phyloP scores from a whole-genome alignment of 257 asterid species.

The Solanum peruvianum region DNA sequence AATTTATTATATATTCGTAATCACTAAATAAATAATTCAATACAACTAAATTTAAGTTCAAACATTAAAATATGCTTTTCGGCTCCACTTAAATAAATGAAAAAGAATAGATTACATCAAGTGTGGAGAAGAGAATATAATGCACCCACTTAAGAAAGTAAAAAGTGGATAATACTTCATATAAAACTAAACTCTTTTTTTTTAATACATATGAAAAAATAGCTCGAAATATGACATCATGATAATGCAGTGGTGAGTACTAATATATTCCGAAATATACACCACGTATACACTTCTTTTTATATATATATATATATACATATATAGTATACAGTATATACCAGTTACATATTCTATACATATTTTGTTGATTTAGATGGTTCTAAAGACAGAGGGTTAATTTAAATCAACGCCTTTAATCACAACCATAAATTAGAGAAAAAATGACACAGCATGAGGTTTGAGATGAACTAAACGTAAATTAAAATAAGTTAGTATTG shows the following conservation, averaged over 20 bases:
- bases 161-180: not conserved
- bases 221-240: not conserved
- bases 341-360: not conserved
- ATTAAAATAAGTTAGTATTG: not conserved
- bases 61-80: not conserved
- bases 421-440: not conserved
- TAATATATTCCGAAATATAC: not conserved
- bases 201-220: not conserved
- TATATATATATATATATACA: not conserved
- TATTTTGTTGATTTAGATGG: not conserved
- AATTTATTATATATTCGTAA: not conserved
- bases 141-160: not conserved
- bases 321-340: not conserved
- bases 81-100: not conserved
- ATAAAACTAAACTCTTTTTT: not conserved
- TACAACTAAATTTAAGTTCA: not conserved
- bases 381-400: not conserved
- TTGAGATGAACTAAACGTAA: not conserved
- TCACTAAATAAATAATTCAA: not conserved
- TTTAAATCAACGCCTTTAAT: not conserved
- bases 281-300: not conserved
- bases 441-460: not conserved
- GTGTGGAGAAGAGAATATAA: not conserved
- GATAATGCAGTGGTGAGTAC: not conserved
- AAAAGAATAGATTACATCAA: not conserved